Evolutionary conservation across 768 basidiomycete genomes (phyloP).

Genomic region (Trametes maxima): DNA sequence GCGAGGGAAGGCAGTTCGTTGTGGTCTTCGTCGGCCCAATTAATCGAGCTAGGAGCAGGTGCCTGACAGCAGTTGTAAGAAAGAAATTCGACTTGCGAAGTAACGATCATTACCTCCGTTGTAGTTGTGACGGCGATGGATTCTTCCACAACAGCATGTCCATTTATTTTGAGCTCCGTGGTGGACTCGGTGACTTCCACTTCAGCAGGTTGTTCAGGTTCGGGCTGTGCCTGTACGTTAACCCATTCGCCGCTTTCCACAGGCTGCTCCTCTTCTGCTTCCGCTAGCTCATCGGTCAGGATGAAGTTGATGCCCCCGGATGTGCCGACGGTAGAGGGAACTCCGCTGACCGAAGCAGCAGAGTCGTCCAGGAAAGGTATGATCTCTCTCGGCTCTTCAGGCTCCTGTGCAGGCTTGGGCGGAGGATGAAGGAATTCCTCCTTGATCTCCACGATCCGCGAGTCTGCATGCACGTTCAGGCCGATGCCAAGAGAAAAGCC

Average conservation of each 20-base stretch:
- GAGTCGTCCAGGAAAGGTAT: slow-evolving; percentile 5
- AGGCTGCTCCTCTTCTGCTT: slow-evolving; percentile 21
- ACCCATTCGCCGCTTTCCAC: slow-evolving; percentile 48
- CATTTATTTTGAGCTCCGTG: slow-evolving; percentile 25
- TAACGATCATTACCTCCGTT: slow-evolving; percentile 22
- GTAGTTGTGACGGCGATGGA: slow-evolving; percentile 26
- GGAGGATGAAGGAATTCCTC: slow-evolving; percentile 55
- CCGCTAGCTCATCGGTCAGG: slow-evolving; percentile 75
- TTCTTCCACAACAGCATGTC: slow-evolving; percentile 31
- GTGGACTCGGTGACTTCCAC: slow-evolving; percentile 28
- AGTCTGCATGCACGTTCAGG: slow-evolving; percentile 43
- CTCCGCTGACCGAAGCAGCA: slow-evolving; percentile 41
- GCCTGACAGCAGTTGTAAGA: slow-evolving; percentile 12
- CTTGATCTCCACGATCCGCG: slow-evolving; percentile 60
- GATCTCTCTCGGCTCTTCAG: background rate
- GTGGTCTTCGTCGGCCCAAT: slow-evolving; percentile 87
- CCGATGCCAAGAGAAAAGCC: slow-evolving; percentile 5
- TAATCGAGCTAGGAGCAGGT: slow-evolving; percentile 45
- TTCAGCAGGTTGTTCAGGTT: slow-evolving; percentile 23
- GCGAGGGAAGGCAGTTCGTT: slow-evolving; percentile 77
- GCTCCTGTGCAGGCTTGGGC: slow-evolving; percentile 22
- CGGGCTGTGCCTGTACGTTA: slow-evolving; percentile 26
- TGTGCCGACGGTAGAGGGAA: slow-evolving; percentile 38
- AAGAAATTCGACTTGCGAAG: background rate
- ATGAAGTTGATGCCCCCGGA: slow-evolving; percentile 76